These are phyloP conservation scores for Incumbomyces delicatus DNA, from an alignment of 2,329 filamentous ascomycete species.

Conservation along the genomic window DNA sequence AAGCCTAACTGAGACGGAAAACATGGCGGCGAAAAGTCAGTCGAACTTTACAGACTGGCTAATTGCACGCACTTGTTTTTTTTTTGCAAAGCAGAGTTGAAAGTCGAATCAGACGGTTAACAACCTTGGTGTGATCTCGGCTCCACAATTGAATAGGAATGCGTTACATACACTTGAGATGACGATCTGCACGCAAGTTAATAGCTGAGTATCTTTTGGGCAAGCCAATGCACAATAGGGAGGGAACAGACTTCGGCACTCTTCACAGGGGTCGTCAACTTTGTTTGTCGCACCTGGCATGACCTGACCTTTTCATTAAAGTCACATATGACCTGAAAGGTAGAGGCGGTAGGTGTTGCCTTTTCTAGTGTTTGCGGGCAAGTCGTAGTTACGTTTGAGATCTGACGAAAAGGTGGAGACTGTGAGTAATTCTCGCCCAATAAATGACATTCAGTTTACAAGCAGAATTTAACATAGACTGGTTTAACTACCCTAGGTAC, in stretches of 20 bases:
- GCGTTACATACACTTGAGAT: conserved; percentile 21
- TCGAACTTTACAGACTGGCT: no score
- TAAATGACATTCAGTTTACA: no score
- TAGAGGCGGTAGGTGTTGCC: neutral
- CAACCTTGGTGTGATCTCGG: no score
- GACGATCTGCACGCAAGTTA: conserved; percentile 16
- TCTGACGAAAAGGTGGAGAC: no score
- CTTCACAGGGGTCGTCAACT: conserved; percentile 20
- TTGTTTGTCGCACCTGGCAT: conserved; percentile 18
- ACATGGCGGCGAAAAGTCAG: no score
- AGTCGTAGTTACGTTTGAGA: neutral
- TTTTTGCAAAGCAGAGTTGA: no score
- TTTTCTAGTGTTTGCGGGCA: neutral
- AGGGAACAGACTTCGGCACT: conserved; percentile 19
- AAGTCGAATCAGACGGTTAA: no score
- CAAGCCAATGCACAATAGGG: no score
- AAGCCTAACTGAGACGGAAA: neutral
- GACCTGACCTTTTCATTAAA: neutral
- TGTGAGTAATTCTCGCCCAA: no score
- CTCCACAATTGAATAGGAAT: neutral
- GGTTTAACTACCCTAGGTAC: no score
- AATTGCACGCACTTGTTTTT: no score
- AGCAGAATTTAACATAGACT: no score
- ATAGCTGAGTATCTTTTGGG: neutral
- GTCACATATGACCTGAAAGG: neutral